Conservation (phyloP, 768 basidiomycete genomes). For the Trametes sanguinea region DNA sequence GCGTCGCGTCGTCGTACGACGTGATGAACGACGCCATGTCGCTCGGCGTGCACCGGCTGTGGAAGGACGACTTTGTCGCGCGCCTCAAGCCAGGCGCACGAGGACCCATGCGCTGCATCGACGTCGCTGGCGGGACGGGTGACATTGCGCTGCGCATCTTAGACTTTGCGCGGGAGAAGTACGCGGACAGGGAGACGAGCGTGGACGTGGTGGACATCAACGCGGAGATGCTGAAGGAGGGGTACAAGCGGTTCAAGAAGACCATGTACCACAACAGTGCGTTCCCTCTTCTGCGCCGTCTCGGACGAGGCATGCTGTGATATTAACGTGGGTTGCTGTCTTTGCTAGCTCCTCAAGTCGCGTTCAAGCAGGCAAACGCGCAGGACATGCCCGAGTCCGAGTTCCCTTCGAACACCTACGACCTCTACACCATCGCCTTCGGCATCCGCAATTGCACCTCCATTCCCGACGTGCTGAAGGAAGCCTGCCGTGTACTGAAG, state of each 20-base stretch:
- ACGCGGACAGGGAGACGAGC: conserved; percentile 85
- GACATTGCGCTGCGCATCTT: conserved; percentile 95
- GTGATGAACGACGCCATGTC: conserved; percentile 99
- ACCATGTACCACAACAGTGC: conserved; percentile 98
- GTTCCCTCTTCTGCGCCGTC: conserved; percentile 27
- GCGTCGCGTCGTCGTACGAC: conserved; percentile 94
- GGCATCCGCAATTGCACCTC: conserved; percentile 98
- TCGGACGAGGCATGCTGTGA: neutral
- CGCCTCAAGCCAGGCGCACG: conserved; percentile 73
- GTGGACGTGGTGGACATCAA: conserved; percentile 96
- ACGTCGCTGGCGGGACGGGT: conserved; percentile 97
- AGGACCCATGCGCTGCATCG: conserved; percentile 79
- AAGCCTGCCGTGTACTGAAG: conserved; percentile 92
- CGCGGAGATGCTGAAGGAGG: conserved; percentile 92
- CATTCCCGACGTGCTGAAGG: conserved; percentile 80
- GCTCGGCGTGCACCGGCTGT: conserved; percentile 91
- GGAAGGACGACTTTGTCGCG: conserved; percentile 92
- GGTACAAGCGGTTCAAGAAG: conserved; percentile 86
- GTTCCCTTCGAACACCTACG: conserved; percentile 83
- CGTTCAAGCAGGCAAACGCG: conserved; percentile 92
- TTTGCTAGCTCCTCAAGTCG: conserved; percentile 80
- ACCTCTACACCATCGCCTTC: conserved; percentile 98
- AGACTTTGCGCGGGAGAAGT: conserved; percentile 85
- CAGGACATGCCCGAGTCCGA: conserved; percentile 67
- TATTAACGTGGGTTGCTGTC: neutral